phyloP scores from a whole-genome alignment of 1,284 basidiomycete species.

The Fomes fomentarius region DNA sequence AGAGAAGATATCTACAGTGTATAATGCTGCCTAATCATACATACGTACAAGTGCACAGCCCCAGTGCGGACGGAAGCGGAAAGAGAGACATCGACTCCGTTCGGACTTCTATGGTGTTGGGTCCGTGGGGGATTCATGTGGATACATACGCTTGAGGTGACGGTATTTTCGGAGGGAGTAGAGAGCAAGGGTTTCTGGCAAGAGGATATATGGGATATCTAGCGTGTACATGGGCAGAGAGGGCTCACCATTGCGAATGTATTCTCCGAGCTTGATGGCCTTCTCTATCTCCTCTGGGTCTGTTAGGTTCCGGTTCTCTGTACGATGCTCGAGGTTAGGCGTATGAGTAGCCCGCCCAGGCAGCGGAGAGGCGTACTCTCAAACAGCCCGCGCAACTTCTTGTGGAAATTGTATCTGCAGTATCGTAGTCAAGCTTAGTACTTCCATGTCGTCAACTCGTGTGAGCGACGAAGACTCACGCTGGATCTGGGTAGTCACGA shows the following conservation, averaged over 20 bases:
- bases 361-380: slow-evolving; percentile 54
- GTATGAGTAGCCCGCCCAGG: neutral
- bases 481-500: slow-evolving; percentile 76
- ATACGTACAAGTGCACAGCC: neutral
- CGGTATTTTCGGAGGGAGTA: slow-evolving; percentile 89
- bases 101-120: slow-evolving; percentile 3
- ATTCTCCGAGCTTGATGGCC: slow-evolving; percentile 80
- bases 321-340: neutral
- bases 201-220: neutral
- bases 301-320: slow-evolving; percentile 75
- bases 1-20: neutral
- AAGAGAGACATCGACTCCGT: neutral
- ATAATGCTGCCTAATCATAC: slow-evolving; percentile 11
- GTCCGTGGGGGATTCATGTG: slow-evolving; percentile 30
- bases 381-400: slow-evolving; percentile 66
- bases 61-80: neutral
- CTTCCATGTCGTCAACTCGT: neutral
- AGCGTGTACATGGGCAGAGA: neutral
- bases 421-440: slow-evolving; percentile 10
- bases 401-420: slow-evolving; percentile 74
- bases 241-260: slow-evolving; percentile 85
- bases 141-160: slow-evolving; percentile 78
- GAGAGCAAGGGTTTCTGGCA: slow-evolving; percentile 80
- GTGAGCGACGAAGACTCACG: slow-evolving; percentile 48
- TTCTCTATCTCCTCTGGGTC: slow-evolving; percentile 78